Evolutionary conservation across 2,329 filamentous ascomycete species (phyloP).

Genomic region (Chaetomium sp.): DNA sequence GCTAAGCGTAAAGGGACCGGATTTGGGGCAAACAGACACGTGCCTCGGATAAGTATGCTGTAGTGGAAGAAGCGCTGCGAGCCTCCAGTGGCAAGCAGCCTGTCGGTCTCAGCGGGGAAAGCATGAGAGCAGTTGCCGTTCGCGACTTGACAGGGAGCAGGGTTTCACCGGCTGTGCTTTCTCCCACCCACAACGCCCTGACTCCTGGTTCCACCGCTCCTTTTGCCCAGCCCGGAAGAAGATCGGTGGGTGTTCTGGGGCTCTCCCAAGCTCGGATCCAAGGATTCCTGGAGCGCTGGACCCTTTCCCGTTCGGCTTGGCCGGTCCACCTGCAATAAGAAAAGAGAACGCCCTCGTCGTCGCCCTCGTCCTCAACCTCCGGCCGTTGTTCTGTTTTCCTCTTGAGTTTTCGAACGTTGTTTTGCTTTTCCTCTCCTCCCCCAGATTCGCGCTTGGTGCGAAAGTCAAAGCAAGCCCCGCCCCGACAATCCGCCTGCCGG

Average conservation of each 20-base stretch:
- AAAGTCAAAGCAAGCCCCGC: too few species aligned
- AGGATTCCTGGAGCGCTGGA: conserved; percentile 6
- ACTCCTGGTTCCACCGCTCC: conserved; percentile 21
- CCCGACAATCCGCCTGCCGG: too few species aligned
- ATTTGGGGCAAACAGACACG: too few species aligned
- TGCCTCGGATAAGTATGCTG: too few species aligned
- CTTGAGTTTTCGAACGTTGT: not conserved
- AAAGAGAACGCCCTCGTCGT: conserved; percentile 11
- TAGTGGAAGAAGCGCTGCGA: too few species aligned
- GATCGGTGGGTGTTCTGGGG: conserved; percentile 8
- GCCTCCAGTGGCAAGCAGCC: not conserved
- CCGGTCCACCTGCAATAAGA: conserved; percentile 18
- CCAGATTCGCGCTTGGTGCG: not conserved
- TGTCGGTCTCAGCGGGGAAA: not conserved
- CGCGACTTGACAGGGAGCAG: conserved; percentile 13
- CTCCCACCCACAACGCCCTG: conserved; percentile 10
- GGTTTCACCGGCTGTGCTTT: conserved; percentile 12
- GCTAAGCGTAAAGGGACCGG: too few species aligned
- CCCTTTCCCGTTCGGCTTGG: conserved; percentile 6
- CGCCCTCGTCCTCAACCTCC: conserved; percentile 3
- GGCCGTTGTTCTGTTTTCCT: not conserved
- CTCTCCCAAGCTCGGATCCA: conserved; percentile 14
- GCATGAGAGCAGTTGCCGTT: conserved; percentile 20
- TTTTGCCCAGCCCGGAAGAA: conserved; percentile 17
- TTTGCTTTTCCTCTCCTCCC: not conserved